These are phyloP conservation scores for Zostera marina DNA, from an alignment of 116 monocot species.

Conservation along the genomic window DNA sequence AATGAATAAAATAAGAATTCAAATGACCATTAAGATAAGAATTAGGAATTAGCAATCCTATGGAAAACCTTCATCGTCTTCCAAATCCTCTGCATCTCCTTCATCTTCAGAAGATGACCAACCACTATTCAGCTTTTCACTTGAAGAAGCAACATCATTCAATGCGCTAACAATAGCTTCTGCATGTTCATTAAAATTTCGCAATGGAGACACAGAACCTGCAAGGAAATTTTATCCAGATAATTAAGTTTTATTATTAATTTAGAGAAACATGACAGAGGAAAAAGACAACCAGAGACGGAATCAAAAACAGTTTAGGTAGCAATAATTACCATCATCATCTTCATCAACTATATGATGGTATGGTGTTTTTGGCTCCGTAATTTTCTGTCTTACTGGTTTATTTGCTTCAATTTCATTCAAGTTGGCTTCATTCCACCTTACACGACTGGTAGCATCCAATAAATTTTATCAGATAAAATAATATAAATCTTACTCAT, in stretches of 20 bases:
- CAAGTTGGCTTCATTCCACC: constrained; percentile 87
- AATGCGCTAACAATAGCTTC: constrained; percentile 54
- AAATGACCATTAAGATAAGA: neutral
- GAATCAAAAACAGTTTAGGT: neutral
- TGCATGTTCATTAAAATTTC: constrained; percentile 29
- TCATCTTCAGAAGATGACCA: constrained; percentile 94
- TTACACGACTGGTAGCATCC: constrained; percentile 36
- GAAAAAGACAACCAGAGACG: neutral
- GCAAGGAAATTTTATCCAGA: constrained; percentile 5
- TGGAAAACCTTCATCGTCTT: constrained; percentile 67
- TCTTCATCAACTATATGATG: constrained; percentile 82
- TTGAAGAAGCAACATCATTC: constrained; percentile 53
- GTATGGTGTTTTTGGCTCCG: constrained; percentile 92
- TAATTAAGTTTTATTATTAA: neutral
- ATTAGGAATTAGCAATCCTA: neutral
- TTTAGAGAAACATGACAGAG: constrained; percentile 2
- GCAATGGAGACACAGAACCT: constrained; percentile 48
- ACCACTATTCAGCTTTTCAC: constrained; percentile 27
- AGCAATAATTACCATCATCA: constrained; percentile 18
- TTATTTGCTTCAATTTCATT: constrained; percentile 88
- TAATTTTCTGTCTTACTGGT: constrained; percentile 93
- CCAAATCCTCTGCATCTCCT: constrained; percentile 50
- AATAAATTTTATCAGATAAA: neutral
- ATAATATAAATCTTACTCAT: constrained; percentile 31
- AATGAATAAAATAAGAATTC: neutral